These are phyloP conservation scores for Entrophospora sp. DNA, from an alignment of 192 early-diverging fungal species.

Conservation along the genomic window DNA sequence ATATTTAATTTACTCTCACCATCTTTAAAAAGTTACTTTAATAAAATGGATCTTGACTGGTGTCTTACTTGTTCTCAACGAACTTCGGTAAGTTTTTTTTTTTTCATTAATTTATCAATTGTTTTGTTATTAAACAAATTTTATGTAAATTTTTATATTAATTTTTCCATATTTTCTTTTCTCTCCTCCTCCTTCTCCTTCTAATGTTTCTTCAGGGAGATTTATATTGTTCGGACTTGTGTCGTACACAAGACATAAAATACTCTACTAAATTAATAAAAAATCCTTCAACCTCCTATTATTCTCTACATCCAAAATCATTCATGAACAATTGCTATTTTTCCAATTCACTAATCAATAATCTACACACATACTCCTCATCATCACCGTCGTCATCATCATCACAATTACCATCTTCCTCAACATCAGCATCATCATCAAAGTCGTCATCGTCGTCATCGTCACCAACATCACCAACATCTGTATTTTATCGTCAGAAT, in stretches of 20 bases:
- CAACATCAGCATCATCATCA: no score
- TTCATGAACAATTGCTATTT: no score
- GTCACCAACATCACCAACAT: no score
- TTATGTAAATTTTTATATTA: no score
- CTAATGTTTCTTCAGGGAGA: not conserved
- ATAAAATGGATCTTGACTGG: conserved; percentile 12
- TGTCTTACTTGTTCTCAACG: conserved; percentile 12
- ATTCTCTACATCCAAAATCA: not conserved
- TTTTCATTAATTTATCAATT: not conserved
- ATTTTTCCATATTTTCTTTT: not conserved
- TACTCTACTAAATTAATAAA: not conserved
- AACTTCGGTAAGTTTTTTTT: not conserved
- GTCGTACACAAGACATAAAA: not conserved
- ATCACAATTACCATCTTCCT: no score
- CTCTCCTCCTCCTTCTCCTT: not conserved
- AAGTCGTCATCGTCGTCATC: no score
- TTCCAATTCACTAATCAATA: no score
- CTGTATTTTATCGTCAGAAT: no score
- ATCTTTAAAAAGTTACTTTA: not conserved
- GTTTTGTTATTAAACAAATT: no score
- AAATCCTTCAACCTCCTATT: not conserved
- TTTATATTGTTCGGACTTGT: conserved; percentile 3
- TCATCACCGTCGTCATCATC: no score
- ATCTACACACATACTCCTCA: no score
- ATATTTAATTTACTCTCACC: not conserved